A percentile compares a stretch with the other conserved stretches of the same genome.
Conservation (phyloP, 108 stramenopile genomes). For the Aurantiochytrium sp. region DNA sequence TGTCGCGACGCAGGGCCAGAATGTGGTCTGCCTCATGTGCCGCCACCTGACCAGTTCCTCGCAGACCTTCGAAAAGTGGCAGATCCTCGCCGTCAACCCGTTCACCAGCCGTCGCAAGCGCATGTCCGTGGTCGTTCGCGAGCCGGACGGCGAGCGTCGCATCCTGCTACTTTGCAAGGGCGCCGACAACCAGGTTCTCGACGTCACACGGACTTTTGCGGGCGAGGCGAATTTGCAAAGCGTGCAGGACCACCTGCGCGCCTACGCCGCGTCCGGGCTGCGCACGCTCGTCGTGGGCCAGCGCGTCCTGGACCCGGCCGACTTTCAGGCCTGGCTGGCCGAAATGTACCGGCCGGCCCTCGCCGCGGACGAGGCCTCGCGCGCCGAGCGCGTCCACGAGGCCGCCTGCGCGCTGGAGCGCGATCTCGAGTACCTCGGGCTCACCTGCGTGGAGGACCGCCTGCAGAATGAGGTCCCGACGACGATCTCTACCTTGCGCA, state of each 20-base stretch:
- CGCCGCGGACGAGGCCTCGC: conserved; percentile 35
- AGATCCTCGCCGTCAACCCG: conserved; percentile 9
- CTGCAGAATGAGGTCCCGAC: conserved; percentile 89
- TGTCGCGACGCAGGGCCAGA: background rate
- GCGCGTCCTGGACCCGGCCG: conserved; percentile 66
- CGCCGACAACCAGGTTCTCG: conserved; percentile 54
- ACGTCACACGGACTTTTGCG: background rate
- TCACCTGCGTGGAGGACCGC: conserved; percentile 94
- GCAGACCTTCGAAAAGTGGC: background rate
- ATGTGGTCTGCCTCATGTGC: background rate
- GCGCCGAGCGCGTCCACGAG: conserved; percentile 61
- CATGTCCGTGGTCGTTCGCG: conserved; percentile 51
- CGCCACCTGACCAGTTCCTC: background rate
- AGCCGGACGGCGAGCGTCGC: conserved; percentile 25
- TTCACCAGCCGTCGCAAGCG: conserved; percentile 45
- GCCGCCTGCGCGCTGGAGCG: conserved; percentile 76
- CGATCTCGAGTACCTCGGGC: conserved; percentile 79
- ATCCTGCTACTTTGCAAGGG: conserved; percentile 51
- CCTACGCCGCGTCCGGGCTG: conserved; percentile 82
- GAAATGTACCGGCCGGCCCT: conserved; percentile 46
- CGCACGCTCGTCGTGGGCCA: conserved; percentile 88
- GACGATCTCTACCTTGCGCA: conserved; percentile 79
- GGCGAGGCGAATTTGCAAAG: too few species aligned
- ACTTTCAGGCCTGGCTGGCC: conserved; percentile 65
- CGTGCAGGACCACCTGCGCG: conserved; percentile 35